phyloP scores from a whole-genome alignment of 2,329 filamentous ascomycete species.

The Lasiodiplodia citricola region DNA sequence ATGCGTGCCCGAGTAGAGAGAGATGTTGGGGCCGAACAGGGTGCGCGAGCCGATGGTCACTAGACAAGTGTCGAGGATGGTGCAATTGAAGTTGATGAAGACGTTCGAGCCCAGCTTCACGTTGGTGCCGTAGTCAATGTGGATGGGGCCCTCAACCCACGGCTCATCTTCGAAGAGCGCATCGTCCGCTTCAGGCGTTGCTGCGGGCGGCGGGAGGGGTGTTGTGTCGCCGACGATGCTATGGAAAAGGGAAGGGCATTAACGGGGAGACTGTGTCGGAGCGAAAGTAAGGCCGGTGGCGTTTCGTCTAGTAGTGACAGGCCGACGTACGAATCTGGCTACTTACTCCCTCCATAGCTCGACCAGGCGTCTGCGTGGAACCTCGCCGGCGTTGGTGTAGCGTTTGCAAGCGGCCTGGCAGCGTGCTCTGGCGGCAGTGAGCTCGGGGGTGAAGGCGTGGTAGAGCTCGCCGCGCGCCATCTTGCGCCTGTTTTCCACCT shows the following conservation, averaged over 20 bases:
- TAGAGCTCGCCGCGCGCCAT: conserved; percentile 76
- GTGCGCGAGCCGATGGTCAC: conserved; percentile 79
- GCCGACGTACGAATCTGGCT: neutral
- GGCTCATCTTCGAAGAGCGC: conserved; percentile 67
- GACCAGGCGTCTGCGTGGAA: conserved; percentile 65
- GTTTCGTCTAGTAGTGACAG: neutral
- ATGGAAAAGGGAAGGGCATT: conserved; percentile 14
- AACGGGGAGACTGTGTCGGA: neutral
- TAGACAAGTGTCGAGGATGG: conserved; percentile 76
- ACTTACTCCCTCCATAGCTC: conserved; percentile 75
- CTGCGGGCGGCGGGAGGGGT: conserved; percentile 65
- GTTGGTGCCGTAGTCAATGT: conserved; percentile 79
- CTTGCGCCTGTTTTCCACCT: conserved; percentile 43
- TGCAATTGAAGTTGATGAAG: conserved; percentile 77
- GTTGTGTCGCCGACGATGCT: conserved; percentile 68
- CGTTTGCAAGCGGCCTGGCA: conserved; percentile 65
- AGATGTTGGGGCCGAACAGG: conserved; percentile 78
- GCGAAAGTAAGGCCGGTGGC: neutral
- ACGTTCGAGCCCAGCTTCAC: conserved; percentile 72
- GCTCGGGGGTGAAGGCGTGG: conserved; percentile 72
- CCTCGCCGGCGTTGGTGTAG: conserved; percentile 68
- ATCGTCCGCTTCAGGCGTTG: conserved; percentile 68
- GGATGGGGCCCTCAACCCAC: conserved; percentile 72
- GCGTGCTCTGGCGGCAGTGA: conserved; percentile 66
- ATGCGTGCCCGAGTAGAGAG: conserved; percentile 76